These are phyloP conservation scores for Plasmodium coatneyi DNA, from an alignment of 169 alveolate species.

Conservation along the genomic window DNA sequence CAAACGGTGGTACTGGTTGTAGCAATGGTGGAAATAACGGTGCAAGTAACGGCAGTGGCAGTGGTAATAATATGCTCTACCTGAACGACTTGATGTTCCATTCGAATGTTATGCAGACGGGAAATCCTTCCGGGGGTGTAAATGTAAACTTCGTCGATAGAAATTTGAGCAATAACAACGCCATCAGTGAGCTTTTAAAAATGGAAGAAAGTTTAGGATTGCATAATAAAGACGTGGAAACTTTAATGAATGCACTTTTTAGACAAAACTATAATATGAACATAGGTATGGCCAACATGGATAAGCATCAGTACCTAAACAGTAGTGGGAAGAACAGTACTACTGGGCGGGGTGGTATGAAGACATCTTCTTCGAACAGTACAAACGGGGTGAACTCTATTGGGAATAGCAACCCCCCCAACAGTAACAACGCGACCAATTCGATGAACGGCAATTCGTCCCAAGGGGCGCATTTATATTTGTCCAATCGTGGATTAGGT, in stretches of 20 bases:
- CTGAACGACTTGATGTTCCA: conserved; percentile 52
- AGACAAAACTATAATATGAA: conserved; percentile 69
- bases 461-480: background rate
- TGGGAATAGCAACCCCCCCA: background rate
- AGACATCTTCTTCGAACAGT: background rate
- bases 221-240: conserved; percentile 53
- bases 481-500: background rate
- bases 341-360: background rate
- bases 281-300: conserved; percentile 19
- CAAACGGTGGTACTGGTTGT: background rate
- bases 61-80: conserved; percentile 36
- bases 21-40: background rate
- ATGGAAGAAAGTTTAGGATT: conserved; percentile 44
- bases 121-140: background rate
- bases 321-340: background rate
- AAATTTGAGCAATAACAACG: conserved; percentile 6
- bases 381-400: background rate
- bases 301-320: conserved; percentile 11
- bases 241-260: conserved; percentile 35
- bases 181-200: conserved; percentile 8
- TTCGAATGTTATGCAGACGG: conserved; percentile 23
- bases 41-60: background rate
- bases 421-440: background rate
- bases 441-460: conserved; percentile 3
- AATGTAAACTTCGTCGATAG: conserved; percentile 5